Evolutionary conservation across 164 flowering plant species (phyloP).

Genomic region (Umbellularia californica): DNA sequence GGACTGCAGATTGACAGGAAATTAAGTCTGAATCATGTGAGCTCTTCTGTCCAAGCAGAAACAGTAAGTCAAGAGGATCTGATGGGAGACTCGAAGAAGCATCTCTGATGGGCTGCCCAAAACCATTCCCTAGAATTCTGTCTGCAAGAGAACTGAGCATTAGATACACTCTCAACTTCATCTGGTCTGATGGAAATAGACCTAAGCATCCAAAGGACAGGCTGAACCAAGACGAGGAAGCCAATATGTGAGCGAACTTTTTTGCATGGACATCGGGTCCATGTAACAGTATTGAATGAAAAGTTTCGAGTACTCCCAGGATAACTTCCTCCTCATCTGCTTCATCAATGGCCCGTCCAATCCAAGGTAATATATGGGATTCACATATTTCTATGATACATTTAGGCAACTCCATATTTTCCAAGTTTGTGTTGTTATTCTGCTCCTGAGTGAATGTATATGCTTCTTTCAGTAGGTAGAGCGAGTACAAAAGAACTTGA

Average conservation of each 20-base stretch:
- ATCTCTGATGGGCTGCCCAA: conserved; percentile 71
- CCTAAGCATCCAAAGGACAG: conserved; percentile 77
- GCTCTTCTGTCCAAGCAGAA: conserved; percentile 76
- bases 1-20: conserved; percentile 68
- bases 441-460: conserved; percentile 39
- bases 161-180: conserved; percentile 65
- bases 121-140: conserved; percentile 46
- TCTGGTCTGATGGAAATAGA: conserved; percentile 61
- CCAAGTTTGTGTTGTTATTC: conserved; percentile 11
- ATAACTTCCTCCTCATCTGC: conserved; percentile 55
- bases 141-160: conserved; percentile 68
- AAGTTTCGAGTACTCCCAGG: conserved; percentile 66
- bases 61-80: conserved; percentile 80
- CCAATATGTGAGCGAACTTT: conserved; percentile 45
- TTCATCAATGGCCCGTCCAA: conserved; percentile 38
- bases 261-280: conserved; percentile 33
- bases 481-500: conserved; percentile 50
- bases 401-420: conserved; percentile 22
- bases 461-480: conserved; percentile 75
- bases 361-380: conserved; percentile 64
- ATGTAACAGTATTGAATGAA: conserved; percentile 58
- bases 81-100: conserved; percentile 63
- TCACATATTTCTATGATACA: conserved; percentile 49
- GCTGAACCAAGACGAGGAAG: conserved; percentile 73
- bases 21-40: conserved; percentile 40